These are phyloP conservation scores for Ambrosiella beaveri DNA, from an alignment of 2,329 filamentous ascomycete species.

Conservation along the genomic window DNA sequence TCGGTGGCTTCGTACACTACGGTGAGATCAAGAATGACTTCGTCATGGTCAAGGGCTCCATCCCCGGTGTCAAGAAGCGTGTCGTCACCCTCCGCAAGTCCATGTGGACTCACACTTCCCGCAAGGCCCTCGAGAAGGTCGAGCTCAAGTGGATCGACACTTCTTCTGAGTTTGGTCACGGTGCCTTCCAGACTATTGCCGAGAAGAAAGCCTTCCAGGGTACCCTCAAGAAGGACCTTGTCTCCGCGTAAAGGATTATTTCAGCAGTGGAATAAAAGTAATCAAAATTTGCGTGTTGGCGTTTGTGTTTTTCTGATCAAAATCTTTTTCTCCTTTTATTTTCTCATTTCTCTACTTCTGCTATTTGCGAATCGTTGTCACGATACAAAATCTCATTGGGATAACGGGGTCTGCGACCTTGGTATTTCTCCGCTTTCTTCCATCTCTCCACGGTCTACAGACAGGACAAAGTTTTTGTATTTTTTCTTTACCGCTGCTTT, in stretches of 20 bases:
- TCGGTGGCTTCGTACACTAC: slow-evolving; percentile 98
- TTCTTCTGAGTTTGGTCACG: slow-evolving; percentile 98
- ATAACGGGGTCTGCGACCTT: not conserved
- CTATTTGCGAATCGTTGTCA: not conserved
- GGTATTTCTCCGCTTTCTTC: not conserved
- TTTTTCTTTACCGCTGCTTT: not conserved
- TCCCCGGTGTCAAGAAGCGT: slow-evolving; percentile 98
- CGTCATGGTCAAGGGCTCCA: slow-evolving; percentile 90
- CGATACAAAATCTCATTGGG: not conserved
- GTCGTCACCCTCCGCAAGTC: slow-evolving; percentile 98
- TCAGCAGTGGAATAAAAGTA: slow-evolving; percentile 11
- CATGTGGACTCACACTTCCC: slow-evolving; percentile 92
- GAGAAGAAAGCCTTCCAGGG: slow-evolving; percentile 98
- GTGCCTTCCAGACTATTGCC: slow-evolving; percentile 94
- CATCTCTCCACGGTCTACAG: not conserved
- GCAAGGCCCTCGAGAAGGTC: slow-evolving; percentile 95
- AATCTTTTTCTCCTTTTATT: slow-evolving; percentile 4
- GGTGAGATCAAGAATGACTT: slow-evolving; percentile 99
- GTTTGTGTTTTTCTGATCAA: slow-evolving; percentile 4
- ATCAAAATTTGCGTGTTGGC: slow-evolving; percentile 12
- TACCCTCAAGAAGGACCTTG: slow-evolving; percentile 96
- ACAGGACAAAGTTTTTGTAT: not conserved
- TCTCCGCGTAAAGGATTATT: slow-evolving; percentile 24
- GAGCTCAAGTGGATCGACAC: slow-evolving; percentile 99
- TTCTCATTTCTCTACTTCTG: not conserved